These are phyloP conservation scores for Speleostelium caveatum DNA, from an alignment of 78 protist species.

Conservation along the genomic window DNA sequence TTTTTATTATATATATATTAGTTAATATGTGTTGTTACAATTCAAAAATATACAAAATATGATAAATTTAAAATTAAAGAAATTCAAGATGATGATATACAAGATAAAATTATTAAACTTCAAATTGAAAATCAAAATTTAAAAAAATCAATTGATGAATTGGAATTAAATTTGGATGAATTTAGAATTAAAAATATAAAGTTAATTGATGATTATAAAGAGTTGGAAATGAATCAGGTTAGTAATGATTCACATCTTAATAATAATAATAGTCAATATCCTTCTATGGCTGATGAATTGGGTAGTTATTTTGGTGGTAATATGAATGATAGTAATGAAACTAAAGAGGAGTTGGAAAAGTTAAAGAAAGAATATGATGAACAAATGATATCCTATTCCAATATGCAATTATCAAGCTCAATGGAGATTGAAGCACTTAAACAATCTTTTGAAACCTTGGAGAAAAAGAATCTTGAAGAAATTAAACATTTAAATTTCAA, in stretches of 20 bases:
- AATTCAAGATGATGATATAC: slow-evolving; percentile 4
- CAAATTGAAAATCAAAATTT: background rate
- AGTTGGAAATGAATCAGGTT: background rate
- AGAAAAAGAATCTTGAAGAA: background rate
- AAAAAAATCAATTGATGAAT: background rate
- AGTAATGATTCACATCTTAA: background rate
- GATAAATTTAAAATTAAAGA: slow-evolving; percentile 38
- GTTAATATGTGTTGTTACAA: slow-evolving; percentile 62
- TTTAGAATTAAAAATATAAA: background rate
- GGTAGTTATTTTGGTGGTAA: background rate
- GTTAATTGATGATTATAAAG: slow-evolving; percentile 1
- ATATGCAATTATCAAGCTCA: background rate
- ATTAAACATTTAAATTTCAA: background rate
- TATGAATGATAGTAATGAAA: background rate
- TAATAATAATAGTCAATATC: background rate
- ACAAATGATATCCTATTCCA: background rate
- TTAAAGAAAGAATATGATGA: background rate
- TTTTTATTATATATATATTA: no score
- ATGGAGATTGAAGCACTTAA: background rate
- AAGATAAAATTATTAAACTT: slow-evolving; percentile 17
- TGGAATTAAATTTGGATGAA: background rate
- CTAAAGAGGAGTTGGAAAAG: background rate
- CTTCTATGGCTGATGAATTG: slow-evolving; percentile 18
- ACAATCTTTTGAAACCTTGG: background rate
- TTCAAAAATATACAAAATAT: slow-evolving; percentile 66